Percentiles rank a stretch among this genome's conserved stretches.
Evolutionary conservation across 2,329 filamentous ascomycete species (phyloP).

Genomic region (Periglandula ipomoeae): DNA sequence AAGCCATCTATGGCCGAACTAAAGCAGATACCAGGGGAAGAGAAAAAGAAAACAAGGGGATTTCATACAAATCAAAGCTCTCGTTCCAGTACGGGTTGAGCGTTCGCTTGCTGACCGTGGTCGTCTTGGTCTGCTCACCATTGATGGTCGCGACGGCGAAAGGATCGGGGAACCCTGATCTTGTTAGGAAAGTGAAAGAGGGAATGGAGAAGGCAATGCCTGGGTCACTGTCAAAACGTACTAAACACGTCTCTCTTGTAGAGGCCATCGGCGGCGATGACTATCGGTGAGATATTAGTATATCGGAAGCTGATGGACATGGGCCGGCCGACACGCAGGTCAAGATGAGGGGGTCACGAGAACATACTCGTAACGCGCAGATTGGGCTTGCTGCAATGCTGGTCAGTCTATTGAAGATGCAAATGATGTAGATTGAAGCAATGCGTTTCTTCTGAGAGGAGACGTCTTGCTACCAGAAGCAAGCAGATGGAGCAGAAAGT

Average conservation of each 20-base stretch:
- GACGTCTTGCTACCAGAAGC: not conserved
- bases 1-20: not conserved
- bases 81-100: constrained; percentile 99
- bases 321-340: constrained; percentile 1
- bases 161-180: constrained; percentile 84
- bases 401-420: constrained; percentile 20
- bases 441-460: not conserved
- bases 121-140: constrained; percentile 98
- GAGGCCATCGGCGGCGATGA: constrained; percentile 95
- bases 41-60: constrained; percentile 7
- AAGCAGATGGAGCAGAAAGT: constrained; percentile 5
- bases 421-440: not conserved
- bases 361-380: constrained; percentile 83
- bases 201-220: not conserved
- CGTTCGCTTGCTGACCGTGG: constrained; percentile 91
- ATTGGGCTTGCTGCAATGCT: constrained; percentile 60
- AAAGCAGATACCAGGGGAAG: not conserved
- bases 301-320: constrained; percentile 2
- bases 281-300: constrained; percentile 43
- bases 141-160: constrained; percentile 96
- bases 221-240: constrained; percentile 40
- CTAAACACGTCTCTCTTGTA: constrained; percentile 99
- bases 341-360: constrained; percentile 14
- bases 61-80: constrained; percentile 86
- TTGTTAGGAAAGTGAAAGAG: constrained; percentile 19